A percentile compares a stretch with the other conserved stretches of the same genome.
Evolutionary conservation across 768 basidiomycete genomes (phyloP).

Genomic region (Suillus americanus): DNA sequence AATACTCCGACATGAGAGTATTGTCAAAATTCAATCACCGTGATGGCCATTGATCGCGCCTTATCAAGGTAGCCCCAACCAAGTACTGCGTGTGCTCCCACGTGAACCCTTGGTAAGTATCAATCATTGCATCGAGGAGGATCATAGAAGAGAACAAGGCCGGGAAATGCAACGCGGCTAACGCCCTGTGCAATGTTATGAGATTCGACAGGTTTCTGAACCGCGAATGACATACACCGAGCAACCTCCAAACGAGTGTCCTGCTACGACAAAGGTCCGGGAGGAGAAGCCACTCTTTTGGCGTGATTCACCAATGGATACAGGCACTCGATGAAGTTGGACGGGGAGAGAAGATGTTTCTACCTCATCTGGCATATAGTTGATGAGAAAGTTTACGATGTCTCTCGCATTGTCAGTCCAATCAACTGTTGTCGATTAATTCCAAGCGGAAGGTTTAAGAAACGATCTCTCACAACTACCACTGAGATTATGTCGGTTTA

Average conservation of each 20-base stretch:
- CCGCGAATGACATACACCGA: constrained; percentile 52
- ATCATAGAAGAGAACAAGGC: constrained; percentile 69
- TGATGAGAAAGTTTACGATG: constrained; percentile 20
- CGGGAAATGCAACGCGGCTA: constrained; percentile 64
- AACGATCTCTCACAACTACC: constrained; percentile 50
- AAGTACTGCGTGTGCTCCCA: constrained; percentile 4
- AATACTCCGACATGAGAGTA: too few relatives aligned
- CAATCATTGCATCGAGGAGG: constrained; percentile 78
- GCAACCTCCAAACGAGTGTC: constrained; percentile 86
- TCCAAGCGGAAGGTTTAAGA: not conserved
- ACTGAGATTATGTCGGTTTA: constrained; percentile 60
- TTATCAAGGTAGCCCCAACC: constrained; percentile 47
- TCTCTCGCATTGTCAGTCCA: too few relatives aligned
- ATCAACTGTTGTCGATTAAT: constrained; percentile 24
- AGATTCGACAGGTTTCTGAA: not conserved
- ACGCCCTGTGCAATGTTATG: constrained; percentile 39
- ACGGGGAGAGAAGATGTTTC: too few relatives aligned
- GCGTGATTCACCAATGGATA: too few relatives aligned
- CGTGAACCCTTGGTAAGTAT: not conserved
- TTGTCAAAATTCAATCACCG: constrained; percentile 35
- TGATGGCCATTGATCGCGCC: constrained; percentile 65
- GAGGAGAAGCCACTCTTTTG: constrained; percentile 42
- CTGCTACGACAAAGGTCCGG: constrained; percentile 63
- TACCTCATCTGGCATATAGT: constrained; percentile 24
- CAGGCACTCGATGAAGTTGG: too few relatives aligned